Percentiles rank a stretch among this genome's conserved stretches.
phyloP scores from a whole-genome alignment of 306 rosid genomes.

The Styphnolobium japonicum region DNA sequence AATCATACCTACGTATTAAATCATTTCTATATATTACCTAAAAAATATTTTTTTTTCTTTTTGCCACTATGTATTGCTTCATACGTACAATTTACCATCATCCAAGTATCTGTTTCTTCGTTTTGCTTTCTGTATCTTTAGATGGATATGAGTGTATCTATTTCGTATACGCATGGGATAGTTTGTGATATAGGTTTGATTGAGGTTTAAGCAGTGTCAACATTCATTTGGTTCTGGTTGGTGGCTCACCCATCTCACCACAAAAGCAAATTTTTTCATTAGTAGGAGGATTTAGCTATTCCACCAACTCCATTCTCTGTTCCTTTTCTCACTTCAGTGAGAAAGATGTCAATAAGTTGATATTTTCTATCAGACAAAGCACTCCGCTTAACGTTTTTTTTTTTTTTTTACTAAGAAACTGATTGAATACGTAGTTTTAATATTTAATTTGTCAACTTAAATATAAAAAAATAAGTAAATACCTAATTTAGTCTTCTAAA shows the following conservation, averaged over 20 bases:
- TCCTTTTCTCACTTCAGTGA: neutral
- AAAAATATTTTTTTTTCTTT: too few species aligned
- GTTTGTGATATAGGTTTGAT: neutral
- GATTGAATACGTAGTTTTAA: neutral
- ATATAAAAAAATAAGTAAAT: too few species aligned
- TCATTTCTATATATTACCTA: neutral
- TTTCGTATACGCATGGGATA: neutral
- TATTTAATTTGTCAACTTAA: neutral
- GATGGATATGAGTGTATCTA: neutral
- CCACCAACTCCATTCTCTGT: neutral
- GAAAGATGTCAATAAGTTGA: neutral
- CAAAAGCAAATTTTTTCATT: neutral
- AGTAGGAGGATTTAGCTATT: constrained; percentile 2
- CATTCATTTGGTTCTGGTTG: constrained; percentile 30
- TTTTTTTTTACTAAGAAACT: neutral
- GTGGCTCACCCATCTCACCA: constrained; percentile 13
- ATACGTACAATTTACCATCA: neutral
- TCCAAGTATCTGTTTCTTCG: neutral
- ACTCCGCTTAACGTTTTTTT: neutral
- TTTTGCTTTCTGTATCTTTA: neutral
- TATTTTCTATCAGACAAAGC: neutral
- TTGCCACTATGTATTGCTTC: too few species aligned
- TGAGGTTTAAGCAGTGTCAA: constrained; percentile 27
- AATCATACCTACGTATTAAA: constrained; percentile 21
- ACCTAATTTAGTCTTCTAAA: too few species aligned